Conservation (phyloP, 2,329 filamentous ascomycete genomes). For the Alternaria gaisen region DNA sequence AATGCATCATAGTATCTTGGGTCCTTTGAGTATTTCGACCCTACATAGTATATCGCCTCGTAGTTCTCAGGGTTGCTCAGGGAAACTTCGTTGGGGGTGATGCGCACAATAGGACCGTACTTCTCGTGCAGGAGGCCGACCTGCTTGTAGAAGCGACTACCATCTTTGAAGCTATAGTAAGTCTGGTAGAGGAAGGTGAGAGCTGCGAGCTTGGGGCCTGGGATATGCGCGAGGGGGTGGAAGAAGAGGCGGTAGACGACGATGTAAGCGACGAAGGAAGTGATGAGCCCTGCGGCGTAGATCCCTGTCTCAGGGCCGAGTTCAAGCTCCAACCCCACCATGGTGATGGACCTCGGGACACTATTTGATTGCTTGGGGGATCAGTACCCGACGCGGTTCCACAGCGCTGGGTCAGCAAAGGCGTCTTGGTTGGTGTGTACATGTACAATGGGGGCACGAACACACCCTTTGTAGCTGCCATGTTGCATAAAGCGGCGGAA, state of each 20-base stretch:
- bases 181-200: neutral
- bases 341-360: no score
- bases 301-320: no score
- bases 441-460: no score
- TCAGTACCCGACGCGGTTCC: no score
- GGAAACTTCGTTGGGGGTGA: conserved; percentile 11
- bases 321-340: no score
- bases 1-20: conserved; percentile 5
- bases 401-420: no score
- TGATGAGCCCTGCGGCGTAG: no score
- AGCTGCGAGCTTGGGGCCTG: conserved; percentile 11
- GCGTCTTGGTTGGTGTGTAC: no score
- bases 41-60: neutral
- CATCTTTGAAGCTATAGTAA: conserved; percentile 9
- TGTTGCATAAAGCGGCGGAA: no score
- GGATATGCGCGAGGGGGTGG: conserved; percentile 17
- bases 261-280: neutral
- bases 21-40: neutral
- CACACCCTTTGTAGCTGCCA: no score
- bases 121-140: conserved; percentile 2
- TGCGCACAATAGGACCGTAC: conserved; percentile 12
- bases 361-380: no score
- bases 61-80: neutral
- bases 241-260: conserved; percentile 13
- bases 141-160: no score